These are phyloP conservation scores for Alternaria sp. DNA, from an alignment of 2,329 filamentous ascomycete genomes.

Conservation along the genomic window DNA sequence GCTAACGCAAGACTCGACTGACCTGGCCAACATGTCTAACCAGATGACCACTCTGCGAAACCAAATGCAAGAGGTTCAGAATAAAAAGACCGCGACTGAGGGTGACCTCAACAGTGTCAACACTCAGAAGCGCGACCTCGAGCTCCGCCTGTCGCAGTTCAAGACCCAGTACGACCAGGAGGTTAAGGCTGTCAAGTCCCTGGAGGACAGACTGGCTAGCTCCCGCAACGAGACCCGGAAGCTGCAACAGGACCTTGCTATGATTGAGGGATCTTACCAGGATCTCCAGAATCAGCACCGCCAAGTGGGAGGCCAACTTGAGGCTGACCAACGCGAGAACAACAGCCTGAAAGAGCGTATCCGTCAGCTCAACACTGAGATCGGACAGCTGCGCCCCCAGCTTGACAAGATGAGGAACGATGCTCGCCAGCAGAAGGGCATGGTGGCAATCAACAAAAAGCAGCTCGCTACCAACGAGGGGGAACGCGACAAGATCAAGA, in stretches of 20 bases:
- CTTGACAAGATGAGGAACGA: slow-evolving; percentile 93
- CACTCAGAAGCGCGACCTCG: slow-evolving; percentile 91
- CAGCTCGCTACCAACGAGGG: slow-evolving; percentile 88
- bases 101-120: slow-evolving; percentile 82
- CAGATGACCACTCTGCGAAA: slow-evolving; percentile 90
- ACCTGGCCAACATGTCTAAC: slow-evolving; percentile 94
- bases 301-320: slow-evolving; percentile 75
- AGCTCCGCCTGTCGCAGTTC: slow-evolving; percentile 85
- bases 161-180: slow-evolving; percentile 92
- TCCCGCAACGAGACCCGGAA: slow-evolving; percentile 84
- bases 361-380: slow-evolving; percentile 79
- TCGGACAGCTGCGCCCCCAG: slow-evolving; percentile 83
- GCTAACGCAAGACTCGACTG: slow-evolving; percentile 85
- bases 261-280: slow-evolving; percentile 80
- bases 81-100: slow-evolving; percentile 79
- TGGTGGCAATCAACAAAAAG: slow-evolving; percentile 98
- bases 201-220: slow-evolving; percentile 82
- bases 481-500: slow-evolving; percentile 86
- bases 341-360: slow-evolving; percentile 86
- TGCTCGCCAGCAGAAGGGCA: slow-evolving; percentile 91
- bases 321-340: slow-evolving; percentile 91
- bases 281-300: slow-evolving; percentile 85
- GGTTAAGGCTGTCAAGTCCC: slow-evolving; percentile 80
- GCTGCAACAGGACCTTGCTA: slow-evolving; percentile 81
- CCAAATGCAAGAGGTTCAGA: slow-evolving; percentile 93